Evolutionary conservation across 2,329 filamentous ascomycete genomes (phyloP).

Genomic region (Fusarium caatingaense): DNA sequence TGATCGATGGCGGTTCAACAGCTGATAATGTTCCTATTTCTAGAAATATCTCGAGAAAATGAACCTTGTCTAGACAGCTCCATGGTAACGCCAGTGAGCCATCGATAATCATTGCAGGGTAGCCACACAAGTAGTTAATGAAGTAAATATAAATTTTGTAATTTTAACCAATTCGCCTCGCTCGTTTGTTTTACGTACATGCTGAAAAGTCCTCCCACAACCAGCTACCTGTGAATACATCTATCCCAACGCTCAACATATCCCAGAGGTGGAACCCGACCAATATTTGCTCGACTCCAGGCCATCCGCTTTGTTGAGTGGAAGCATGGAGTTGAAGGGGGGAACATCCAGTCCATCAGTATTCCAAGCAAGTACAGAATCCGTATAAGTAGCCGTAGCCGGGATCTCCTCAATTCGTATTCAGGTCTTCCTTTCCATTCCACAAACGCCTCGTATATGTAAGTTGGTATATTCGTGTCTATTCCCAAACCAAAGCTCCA

Average conservation of each 20-base stretch:
- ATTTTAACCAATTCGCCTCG: constrained; percentile 22
- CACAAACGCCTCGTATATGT: constrained; percentile 48
- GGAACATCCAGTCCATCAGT: neutral
- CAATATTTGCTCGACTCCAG: constrained; percentile 2
- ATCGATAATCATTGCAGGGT: neutral
- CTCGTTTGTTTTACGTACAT: constrained; percentile 1
- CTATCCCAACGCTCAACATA: constrained; percentile 4
- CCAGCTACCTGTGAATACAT: neutral
- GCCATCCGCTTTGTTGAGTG: constrained; percentile 5
- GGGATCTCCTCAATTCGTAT: constrained; percentile 4
- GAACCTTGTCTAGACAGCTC: too few species aligned
- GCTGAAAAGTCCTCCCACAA: neutral
- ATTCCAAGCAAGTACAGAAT: neutral
- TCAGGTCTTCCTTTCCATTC: constrained; percentile 18
- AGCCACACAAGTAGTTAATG: neutral
- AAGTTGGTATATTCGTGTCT: constrained; percentile 45
- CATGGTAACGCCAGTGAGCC: too few species aligned
- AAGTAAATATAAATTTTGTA: constrained; percentile 2
- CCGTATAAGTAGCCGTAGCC: neutral
- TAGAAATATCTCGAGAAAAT: neutral
- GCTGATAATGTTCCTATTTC: neutral
- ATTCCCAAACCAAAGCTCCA: constrained; percentile 27
- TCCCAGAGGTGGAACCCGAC: neutral
- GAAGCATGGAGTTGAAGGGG: neutral
- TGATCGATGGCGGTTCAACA: neutral